Conservation (phyloP, 1,284 basidiomycete species). For the Veloboletus limbatus region DNA sequence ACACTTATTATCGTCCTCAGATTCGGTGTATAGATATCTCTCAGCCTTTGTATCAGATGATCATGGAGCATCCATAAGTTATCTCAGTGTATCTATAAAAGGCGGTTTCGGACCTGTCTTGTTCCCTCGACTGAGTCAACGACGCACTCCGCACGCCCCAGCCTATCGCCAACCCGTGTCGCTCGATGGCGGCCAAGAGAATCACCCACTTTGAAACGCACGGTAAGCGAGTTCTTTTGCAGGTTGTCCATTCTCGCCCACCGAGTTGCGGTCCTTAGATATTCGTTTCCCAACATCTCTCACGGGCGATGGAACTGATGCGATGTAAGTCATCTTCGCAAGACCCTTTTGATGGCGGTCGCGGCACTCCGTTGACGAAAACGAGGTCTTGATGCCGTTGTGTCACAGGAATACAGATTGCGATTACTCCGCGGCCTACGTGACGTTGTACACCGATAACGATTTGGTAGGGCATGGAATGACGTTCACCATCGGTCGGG, state of each 20-base stretch:
- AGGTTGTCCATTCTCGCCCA: background rate
- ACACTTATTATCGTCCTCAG: too few relatives aligned
- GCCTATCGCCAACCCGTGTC: too few relatives aligned
- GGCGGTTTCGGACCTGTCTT: background rate
- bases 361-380: background rate
- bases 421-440: constrained; percentile 91
- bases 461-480: constrained; percentile 79
- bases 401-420: constrained; percentile 80
- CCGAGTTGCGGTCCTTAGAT: constrained; percentile 10
- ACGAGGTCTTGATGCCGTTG: background rate
- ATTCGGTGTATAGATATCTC: background rate
- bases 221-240: constrained; percentile 12
- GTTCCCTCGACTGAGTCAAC: constrained; percentile 10
- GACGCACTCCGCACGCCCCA: background rate
- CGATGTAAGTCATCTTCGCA: constrained; percentile 37
- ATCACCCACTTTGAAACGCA: constrained; percentile 35
- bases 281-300: constrained; percentile 48
- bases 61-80: background rate
- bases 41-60: constrained; percentile 6
- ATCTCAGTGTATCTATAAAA: background rate
- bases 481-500: constrained; percentile 94
- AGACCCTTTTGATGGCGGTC: too few relatives aligned
- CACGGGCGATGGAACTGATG: constrained; percentile 60
- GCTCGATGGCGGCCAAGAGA: constrained; percentile 13
- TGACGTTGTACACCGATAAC: constrained; percentile 66